phyloP scores from a whole-genome alignment of 2,329 filamentous ascomycete genomes.

The Aspergillus piperis region DNA sequence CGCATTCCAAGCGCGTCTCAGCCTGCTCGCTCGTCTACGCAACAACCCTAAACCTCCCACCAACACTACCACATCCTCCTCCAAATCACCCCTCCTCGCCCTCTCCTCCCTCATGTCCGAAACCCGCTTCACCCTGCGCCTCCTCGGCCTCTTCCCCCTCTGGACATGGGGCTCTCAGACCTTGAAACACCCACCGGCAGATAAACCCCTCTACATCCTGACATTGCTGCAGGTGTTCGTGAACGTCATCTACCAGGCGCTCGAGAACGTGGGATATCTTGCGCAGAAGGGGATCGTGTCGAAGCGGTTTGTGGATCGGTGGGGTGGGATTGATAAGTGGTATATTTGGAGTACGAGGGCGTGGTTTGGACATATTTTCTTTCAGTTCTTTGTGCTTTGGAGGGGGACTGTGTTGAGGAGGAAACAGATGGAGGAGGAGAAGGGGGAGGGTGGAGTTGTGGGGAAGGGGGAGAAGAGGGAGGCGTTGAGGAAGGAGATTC shows the following conservation, averaged over 20 bases:
- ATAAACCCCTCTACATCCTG: slow-evolving; percentile 53
- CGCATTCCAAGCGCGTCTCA: slow-evolving; percentile 45
- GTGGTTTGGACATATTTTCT: slow-evolving; percentile 75
- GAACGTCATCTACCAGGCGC: slow-evolving; percentile 70
- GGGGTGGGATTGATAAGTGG: slow-evolving; percentile 60
- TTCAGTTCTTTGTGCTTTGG: slow-evolving; percentile 71
- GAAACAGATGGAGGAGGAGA: slow-evolving; percentile 25
- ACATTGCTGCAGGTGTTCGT: slow-evolving; percentile 68
- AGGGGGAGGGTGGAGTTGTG: too few species aligned
- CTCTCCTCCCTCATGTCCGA: slow-evolving; percentile 51
- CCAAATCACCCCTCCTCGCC: slow-evolving; percentile 50
- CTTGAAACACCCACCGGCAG: slow-evolving; percentile 47
- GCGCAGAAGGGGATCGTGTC: slow-evolving; percentile 69
- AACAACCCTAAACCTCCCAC: not conserved
- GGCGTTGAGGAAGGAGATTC: slow-evolving; percentile 47
- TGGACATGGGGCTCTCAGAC: slow-evolving; percentile 75
- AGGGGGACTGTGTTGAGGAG: slow-evolving; percentile 43
- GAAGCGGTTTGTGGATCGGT: slow-evolving; percentile 39
- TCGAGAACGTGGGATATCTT: slow-evolving; percentile 84
- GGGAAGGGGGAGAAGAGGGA: slow-evolving; percentile 35
- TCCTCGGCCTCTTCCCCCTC: slow-evolving; percentile 70
- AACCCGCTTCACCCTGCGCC: slow-evolving; percentile 53
- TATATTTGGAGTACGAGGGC: slow-evolving; percentile 74
- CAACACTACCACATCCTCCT: slow-evolving; percentile 23
- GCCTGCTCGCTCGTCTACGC: slow-evolving; percentile 42